phyloP scores from a whole-genome alignment of 164 flowering plant species.

The Dillenia suffruticosa region DNA sequence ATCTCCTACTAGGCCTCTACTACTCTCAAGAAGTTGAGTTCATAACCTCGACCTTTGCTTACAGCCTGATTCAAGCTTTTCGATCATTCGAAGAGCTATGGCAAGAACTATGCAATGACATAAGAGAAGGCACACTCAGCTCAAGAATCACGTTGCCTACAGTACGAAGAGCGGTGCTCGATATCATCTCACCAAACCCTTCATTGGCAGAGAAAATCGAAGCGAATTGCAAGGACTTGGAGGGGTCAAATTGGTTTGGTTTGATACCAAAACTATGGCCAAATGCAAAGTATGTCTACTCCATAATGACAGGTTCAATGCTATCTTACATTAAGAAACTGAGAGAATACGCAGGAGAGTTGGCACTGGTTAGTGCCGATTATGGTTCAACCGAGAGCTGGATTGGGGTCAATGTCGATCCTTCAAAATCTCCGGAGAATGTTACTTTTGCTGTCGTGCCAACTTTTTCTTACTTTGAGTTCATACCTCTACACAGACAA shows the following conservation, averaged over 20 bases:
- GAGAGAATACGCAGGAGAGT: slow-evolving; percentile 65
- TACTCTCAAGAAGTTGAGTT: slow-evolving; percentile 55
- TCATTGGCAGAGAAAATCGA: slow-evolving; percentile 39
- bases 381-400: slow-evolving; percentile 94
- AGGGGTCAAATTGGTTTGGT: slow-evolving; percentile 41
- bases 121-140: slow-evolving; percentile 53
- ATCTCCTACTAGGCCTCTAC: slow-evolving; percentile 74
- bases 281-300: slow-evolving; percentile 70
- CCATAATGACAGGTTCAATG: slow-evolving; percentile 95
- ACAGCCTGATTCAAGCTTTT: slow-evolving; percentile 70
- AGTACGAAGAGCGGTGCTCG: slow-evolving; percentile 44
- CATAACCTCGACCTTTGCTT: slow-evolving; percentile 80
- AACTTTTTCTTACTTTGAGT: slow-evolving; percentile 81
- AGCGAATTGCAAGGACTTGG: slow-evolving; percentile 38
- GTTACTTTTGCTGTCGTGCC: slow-evolving; percentile 81
- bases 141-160: slow-evolving; percentile 40
- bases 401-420: slow-evolving; percentile 86
- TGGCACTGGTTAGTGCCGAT: slow-evolving; percentile 82
- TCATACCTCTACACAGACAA: slow-evolving; percentile 67
- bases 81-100: slow-evolving; percentile 59
- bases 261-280: slow-evolving; percentile 72
- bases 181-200: slow-evolving; percentile 42
- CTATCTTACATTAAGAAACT: slow-evolving; percentile 59
- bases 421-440: slow-evolving; percentile 55
- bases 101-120: slow-evolving; percentile 58